Conservation (phyloP, 164 flowering plant genomes). For the grape (Vitis vinifera) region DNA sequence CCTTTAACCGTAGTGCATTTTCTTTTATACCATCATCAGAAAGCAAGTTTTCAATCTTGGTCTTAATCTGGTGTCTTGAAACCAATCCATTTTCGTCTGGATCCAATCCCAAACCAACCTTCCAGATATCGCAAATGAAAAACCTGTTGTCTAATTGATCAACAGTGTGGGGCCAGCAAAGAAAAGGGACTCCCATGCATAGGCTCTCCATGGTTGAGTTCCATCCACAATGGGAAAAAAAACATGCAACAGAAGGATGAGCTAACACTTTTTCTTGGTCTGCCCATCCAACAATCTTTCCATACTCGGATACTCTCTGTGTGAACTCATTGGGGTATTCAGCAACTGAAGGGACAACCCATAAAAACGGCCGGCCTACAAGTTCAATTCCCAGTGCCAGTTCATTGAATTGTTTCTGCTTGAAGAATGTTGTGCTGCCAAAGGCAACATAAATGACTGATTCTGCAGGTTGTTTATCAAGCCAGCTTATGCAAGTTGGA, state of each 20-base stretch:
- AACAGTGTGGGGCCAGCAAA: conserved; percentile 27
- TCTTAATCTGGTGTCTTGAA: conserved; percentile 18
- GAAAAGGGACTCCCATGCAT: conserved; percentile 22
- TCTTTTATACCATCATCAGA: too few species aligned
- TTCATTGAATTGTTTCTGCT: conserved; percentile 1
- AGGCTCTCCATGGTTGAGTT: background rate
- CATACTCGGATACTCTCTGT: conserved; percentile 6
- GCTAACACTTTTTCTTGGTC: conserved; percentile 6
- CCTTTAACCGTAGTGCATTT: too few species aligned
- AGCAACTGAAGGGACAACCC: conserved; percentile 1
- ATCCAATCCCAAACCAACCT: conserved; percentile 23
- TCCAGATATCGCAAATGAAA: conserved; percentile 25
- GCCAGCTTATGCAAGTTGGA: conserved; percentile 9
- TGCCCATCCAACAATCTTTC: conserved; percentile 10
- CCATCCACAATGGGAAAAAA: conserved; percentile 3
- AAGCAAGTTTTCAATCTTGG: conserved; percentile 13
- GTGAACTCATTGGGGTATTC: background rate
- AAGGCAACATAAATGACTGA: conserved; percentile 12
- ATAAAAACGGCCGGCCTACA: conserved; percentile 2
- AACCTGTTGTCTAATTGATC: conserved; percentile 21
- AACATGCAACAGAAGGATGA: conserved; percentile 9
- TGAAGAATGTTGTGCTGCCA: background rate
- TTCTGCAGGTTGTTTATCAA: background rate
- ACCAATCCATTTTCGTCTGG: conserved; percentile 22
- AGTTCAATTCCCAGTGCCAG: conserved; percentile 3